phyloP scores from a whole-genome alignment of 306 rosid species.

The Prosopis cineraria region DNA sequence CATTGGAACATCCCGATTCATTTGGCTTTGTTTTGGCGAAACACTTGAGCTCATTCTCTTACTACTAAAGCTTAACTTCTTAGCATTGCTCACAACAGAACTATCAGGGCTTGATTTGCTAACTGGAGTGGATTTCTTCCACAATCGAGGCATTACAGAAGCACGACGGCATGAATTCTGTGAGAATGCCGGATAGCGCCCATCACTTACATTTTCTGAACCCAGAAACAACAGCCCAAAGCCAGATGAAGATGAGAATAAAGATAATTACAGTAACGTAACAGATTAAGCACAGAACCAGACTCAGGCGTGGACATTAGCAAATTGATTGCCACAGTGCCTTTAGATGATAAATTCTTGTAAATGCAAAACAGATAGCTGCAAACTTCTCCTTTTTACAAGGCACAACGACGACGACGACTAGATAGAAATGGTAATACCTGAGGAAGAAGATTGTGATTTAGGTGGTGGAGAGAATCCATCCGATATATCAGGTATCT shows the following conservation, averaged over 20 bases:
- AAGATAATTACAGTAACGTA: constrained; percentile 25
- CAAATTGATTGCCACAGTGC: background rate
- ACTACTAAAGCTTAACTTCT: constrained; percentile 51
- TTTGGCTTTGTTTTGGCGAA: constrained; percentile 51
- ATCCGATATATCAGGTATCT: constrained; percentile 80
- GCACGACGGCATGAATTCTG: constrained; percentile 52
- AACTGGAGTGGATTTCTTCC: constrained; percentile 48
- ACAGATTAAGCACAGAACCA: constrained; percentile 26
- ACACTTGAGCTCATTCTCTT: constrained; percentile 47
- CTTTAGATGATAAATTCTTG: background rate
- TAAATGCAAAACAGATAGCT: constrained; percentile 13
- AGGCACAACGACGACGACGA: constrained; percentile 23
- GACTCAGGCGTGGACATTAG: background rate
- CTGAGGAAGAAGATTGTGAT: constrained; percentile 73
- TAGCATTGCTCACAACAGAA: constrained; percentile 55
- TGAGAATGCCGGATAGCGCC: constrained; percentile 52
- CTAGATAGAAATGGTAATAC: constrained; percentile 36
- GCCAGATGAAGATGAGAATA: constrained; percentile 15
- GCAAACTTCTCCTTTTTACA: background rate
- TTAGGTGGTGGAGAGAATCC: constrained; percentile 71
- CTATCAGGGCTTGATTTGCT: constrained; percentile 58
- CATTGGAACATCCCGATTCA: constrained; percentile 65
- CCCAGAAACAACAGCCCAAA: constrained; percentile 27
- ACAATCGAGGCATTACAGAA: constrained; percentile 48
- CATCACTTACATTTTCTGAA: constrained; percentile 69